Evolutionary conservation across 1,284 basidiomycete species (phyloP), one percentile per base, ranked within the genome.

Genomic region (Microbotryum lychnidis-dioicae): DNA sequence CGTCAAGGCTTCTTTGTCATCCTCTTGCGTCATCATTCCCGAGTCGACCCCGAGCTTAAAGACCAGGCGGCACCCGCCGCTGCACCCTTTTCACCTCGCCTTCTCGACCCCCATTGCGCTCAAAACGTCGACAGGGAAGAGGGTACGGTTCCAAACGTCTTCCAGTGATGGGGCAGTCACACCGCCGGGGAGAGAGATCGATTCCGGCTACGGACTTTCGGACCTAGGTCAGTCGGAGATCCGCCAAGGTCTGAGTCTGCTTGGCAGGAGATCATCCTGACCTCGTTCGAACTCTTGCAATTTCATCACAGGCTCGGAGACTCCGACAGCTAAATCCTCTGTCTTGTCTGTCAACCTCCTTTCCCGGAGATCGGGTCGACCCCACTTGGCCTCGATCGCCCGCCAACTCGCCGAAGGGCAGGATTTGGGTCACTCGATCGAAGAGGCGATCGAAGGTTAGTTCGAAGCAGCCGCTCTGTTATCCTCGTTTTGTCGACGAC

Each of bases 321-420:
- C 37, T n/a, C 50, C 51, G 7, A 20, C 42, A 2, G 27, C 58
- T 4, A 16, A 14, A 8, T 21, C 54, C 3, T 5, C 59, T 2
- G 6, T 46, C 14, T 31, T 64, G 10, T 45, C 50, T 1, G 25
- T 68, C 47, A 57, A 61, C 27, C 53, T 68, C 20, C 31, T 66
- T n/a, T 64, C 67, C 0, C 61, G 64, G 18, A 31, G 33, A 4
- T 57, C 63, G 3, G 67, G 67, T 1, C 57, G 60, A 6, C 64
- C 64, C 1, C 53, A 60, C 6, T 48, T 66, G 14, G 64, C 67
- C 0, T 21, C 14, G 1, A 20, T 68, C 6, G 67, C 67, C 0
- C 53, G 33, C 20, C 6, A 4, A 14, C 45, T 68, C 18, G 57
- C 60, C 7, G 18, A 25, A 8, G 3, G 21, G 37, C 37, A 42